Conservation (phyloP, 2,329 filamentous ascomycete species). For the Colletotrichum paranaense region DNA sequence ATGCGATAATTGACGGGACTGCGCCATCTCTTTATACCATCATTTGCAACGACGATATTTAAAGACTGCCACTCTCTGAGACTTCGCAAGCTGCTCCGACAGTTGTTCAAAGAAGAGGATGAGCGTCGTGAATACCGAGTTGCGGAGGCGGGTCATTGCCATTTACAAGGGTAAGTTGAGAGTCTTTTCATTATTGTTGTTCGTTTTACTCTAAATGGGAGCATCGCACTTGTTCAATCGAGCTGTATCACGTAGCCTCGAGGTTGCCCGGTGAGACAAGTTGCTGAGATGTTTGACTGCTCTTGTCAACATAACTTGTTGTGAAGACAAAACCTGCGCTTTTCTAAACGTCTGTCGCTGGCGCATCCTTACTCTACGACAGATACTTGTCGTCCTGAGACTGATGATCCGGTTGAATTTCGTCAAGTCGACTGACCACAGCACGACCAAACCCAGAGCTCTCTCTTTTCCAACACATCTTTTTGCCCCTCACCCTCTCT, state of each 20-base stretch:
- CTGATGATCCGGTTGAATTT: no score
- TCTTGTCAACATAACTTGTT: background rate
- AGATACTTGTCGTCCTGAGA: no score
- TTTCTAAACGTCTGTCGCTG: no score
- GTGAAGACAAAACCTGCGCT: background rate
- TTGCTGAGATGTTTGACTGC: background rate
- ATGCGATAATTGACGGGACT: background rate
- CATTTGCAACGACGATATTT: background rate
- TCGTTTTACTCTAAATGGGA: background rate
- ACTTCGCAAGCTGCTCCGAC: no score
- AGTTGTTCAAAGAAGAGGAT: background rate
- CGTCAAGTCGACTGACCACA: no score
- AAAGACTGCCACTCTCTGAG: background rate
- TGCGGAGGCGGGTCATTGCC: conserved; percentile 82
- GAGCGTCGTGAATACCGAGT: conserved; percentile 57
- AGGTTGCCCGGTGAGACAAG: background rate
- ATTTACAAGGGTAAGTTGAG: conserved; percentile 82
- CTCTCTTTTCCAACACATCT: no score
- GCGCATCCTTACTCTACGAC: no score
- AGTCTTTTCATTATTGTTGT: background rate
- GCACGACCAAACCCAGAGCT: no score
- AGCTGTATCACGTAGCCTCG: background rate
- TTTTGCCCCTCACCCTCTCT: no score
- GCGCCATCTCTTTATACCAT: background rate
- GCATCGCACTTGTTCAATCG: background rate